Conservation (phyloP, 768 basidiomycete genomes). For the Mrakia blollopis region DNA sequence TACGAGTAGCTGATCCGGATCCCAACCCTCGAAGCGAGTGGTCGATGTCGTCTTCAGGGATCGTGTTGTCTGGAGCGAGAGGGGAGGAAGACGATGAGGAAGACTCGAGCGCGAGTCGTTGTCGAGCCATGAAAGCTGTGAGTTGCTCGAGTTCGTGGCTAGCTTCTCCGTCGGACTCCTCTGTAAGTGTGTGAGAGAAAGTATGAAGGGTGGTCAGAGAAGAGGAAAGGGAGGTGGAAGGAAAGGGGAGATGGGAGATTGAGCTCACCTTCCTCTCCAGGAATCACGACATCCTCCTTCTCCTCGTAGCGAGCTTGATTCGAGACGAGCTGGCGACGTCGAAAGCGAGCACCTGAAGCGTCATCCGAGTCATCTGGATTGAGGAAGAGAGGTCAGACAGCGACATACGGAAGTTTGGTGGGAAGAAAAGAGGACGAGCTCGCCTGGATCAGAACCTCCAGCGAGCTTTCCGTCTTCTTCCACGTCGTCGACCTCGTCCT, state of each 20-base stretch:
- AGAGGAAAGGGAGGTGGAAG: no score
- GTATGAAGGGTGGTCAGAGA: not conserved
- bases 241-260: not conserved
- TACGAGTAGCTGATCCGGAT: not conserved
- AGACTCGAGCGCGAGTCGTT: slow-evolving; percentile 3
- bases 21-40: not conserved
- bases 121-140: slow-evolving; percentile 4
- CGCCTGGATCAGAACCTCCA: not conserved
- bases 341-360: not conserved
- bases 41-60: slow-evolving; percentile 10
- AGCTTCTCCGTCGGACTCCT: slow-evolving; percentile 10
- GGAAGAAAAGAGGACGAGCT: not conserved
- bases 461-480: not conserved
- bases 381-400: not conserved
- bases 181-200: not conserved
- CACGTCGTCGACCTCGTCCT: not conserved
- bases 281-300: not conserved
- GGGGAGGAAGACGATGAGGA: not conserved
- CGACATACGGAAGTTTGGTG: not conserved
- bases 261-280: slow-evolving; percentile 8
- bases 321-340: slow-evolving; percentile 7
- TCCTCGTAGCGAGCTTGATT: slow-evolving; percentile 15
- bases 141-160: not conserved
- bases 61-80: not conserved
- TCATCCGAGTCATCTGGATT: not conserved